Evolutionary conservation across 805 yeast species (phyloP), one percentile per base, ranked within the genome.

Genomic region (Pichia nakasei): DNA sequence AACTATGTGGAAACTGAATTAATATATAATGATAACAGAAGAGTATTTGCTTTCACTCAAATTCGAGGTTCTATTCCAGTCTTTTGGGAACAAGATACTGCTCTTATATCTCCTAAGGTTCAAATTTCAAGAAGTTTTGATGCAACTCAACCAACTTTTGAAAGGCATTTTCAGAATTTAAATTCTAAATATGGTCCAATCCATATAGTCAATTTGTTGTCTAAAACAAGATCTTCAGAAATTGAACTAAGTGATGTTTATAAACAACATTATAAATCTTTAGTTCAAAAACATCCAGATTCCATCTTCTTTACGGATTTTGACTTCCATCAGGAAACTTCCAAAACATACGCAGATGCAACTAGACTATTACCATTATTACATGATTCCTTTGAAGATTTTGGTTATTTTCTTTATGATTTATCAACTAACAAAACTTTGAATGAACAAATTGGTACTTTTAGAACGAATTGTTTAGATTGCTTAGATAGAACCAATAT

Each of bases 81-180:
- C 1, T 93, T 93, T 56, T 93, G 98, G 98, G 98, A 93, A 60
- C 98, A 93, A 63, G 97, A 89, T 56, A 79, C 94, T 2, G 85
- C 95, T 3, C 66, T 91, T 48, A 76, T 93, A n/a, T 81, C 85
- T 49, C 95, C 97, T 20, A 93, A 89, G 58, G 88, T 91, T 40
- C 82, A 82, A 35, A 73, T 93, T 12, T 88, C 97, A 0, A 72
- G 98, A 54, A 85, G 96, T 2, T 64, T 76, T 36, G 97, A 88
- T 52, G 97, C 97, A 1, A 81, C 97, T 0, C 94, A 86, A 57
- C 95, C 96, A 0, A 77, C 89, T 1, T 91, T 91, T 56, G 81
- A 83, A 49, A 74, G 76, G 42, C 99, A 93, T 62, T 86, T 93
- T 55, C 73, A 75, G 35, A 70, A 71, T 21, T 67, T 89, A 24